Base-by-base conservation (phyloP, 2,329 filamentous ascomycete species). In the Hypoxylon sp. region DNA sequence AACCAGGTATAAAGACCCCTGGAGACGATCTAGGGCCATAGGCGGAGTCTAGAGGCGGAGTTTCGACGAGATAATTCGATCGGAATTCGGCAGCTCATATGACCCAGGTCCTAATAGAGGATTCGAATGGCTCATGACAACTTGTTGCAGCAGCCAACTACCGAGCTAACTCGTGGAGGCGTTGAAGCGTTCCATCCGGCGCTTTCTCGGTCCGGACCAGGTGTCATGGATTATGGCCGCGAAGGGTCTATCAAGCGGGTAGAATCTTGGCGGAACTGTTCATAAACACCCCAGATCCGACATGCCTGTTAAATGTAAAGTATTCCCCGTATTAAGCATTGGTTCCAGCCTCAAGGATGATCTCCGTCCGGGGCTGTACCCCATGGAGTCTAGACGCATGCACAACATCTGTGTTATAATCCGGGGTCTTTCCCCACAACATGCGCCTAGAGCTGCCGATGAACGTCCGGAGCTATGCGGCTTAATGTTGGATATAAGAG, bases 391-490 rank as follows among this genome's bases (percentile, higher is more conserved):
- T 53, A 62, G 52, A 26, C 29, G 31, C 14, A 65, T 68, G 65
- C 65, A 65, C 58, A 42, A 44, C 59, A 61, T 61, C 35, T 52
- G 22, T 39, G 54, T 44, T 55, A 62, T 56, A 66, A 69, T 69
- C 66, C 47, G 66, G 68, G 68, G 65, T 69, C 50, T 17, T 62
- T 33, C 24, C 35, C 39, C 42, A 42, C 37, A 50, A 47, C 37
- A 19, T 19, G 29, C 44, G 39, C 53, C 55, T 39, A 62, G 48
- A 63, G 63, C 55, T 67, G 53, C 68, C 68, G 68, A 71, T 46
- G 44, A 71, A 71, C 62, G 65, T 47, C 68, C 68, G 68, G 58
- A 59, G 63, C 55, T 62, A 70, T 58, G 55, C 35, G 58, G 65
- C 62, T 68, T 68, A 63, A 62, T 62, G 37, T 37, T 58, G 31